Evolutionary conservation across 2,329 filamentous ascomycete species (phyloP).

Genomic region (Cryphonectria carpinicola): DNA sequence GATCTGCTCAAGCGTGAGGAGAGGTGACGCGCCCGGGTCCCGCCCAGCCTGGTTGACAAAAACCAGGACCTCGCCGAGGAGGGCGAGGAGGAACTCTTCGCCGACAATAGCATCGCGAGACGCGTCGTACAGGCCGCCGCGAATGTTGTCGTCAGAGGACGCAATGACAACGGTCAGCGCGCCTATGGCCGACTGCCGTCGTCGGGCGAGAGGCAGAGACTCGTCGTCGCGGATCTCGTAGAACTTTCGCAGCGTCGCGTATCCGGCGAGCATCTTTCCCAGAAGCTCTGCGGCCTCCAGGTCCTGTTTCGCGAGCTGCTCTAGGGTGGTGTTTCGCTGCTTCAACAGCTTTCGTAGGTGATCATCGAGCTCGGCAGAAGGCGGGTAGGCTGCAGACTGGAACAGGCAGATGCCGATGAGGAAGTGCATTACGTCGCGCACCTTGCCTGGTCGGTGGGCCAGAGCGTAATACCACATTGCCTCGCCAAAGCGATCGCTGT

Average conservation of each 20-base stretch:
- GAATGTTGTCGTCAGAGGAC: slow-evolving; percentile 87
- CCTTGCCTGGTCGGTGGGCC: slow-evolving; percentile 75
- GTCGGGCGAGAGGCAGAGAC: slow-evolving; percentile 59
- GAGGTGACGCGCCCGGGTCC: slow-evolving; percentile 39
- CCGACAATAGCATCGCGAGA: slow-evolving; percentile 81
- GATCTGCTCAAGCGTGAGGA: slow-evolving; percentile 74
- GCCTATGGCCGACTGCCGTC: slow-evolving; percentile 72
- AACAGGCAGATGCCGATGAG: slow-evolving; percentile 87
- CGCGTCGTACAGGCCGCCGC: slow-evolving; percentile 85
- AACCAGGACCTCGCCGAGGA: slow-evolving; percentile 76
- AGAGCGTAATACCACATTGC: slow-evolving; percentile 90
- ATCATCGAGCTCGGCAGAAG: slow-evolving; percentile 71
- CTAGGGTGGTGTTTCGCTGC: slow-evolving; percentile 72
- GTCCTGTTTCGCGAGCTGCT: slow-evolving; percentile 73
- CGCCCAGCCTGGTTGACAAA: slow-evolving; percentile 63
- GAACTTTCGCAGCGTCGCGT: slow-evolving; percentile 87
- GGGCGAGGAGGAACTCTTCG: slow-evolving; percentile 81
- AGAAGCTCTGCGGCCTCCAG: slow-evolving; percentile 81
- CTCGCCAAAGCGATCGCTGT: slow-evolving; percentile 79
- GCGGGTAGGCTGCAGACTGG: slow-evolving; percentile 80
- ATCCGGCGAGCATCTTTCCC: slow-evolving; percentile 85
- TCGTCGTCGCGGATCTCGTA: slow-evolving; percentile 78
- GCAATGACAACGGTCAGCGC: slow-evolving; percentile 82
- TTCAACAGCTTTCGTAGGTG: slow-evolving; percentile 71
- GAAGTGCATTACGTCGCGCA: slow-evolving; percentile 83